Base-by-base conservation (phyloP, 1,284 basidiomycete genomes). In the Malassezia restricta region DNA sequence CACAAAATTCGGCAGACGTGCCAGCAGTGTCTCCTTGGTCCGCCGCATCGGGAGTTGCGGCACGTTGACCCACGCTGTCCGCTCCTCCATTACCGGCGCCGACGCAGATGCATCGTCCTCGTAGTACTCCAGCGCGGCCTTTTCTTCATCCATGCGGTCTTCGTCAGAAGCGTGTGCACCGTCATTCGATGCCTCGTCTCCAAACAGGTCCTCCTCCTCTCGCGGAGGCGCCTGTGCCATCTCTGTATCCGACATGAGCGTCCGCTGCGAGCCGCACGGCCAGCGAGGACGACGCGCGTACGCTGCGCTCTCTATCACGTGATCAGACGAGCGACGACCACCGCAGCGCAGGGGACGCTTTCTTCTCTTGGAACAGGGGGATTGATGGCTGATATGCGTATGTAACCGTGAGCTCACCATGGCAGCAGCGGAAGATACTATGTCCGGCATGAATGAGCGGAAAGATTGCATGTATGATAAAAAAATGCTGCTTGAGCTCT, bases 401-500 rank as follows among this genome's bases (percentile, higher is more conserved):
- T 24, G 20, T 24, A 24, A 24, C 2, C 2, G 4, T 24, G 20
- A 24, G 20, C 20, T 24, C 20, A 24, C 20, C 20, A 4, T 24
- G 20, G 20, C 20, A 24, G 20, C 20, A 24, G 20, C 20, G 20
- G 20, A 24, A 24, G 20, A 24, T 4, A 24, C 2, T 24, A 24
- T 24, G 20, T 24, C 20, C 20, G 20, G 20, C 20, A 24, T 24
- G 20, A 24, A 24, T 35, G 33, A 35, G 15, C 33, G 33, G 5
- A 15, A 12, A 15, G 33, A 11, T 12, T 35, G 15, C 15, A 35
- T 12, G 33, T 35, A 35, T 35, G 33, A 35, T 5, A 35, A 11
- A 35, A 35, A 35, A 35, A 49, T 37, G 12, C 74, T 86, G 41
- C 78, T 88, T 46, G 73, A 76, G 51, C 78, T 88, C 15, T 79